Evolutionary conservation across 2,329 filamentous ascomycete genomes (phyloP), one percentile per base, ranked within the genome.

Genomic region (Aspergillus sojae): DNA sequence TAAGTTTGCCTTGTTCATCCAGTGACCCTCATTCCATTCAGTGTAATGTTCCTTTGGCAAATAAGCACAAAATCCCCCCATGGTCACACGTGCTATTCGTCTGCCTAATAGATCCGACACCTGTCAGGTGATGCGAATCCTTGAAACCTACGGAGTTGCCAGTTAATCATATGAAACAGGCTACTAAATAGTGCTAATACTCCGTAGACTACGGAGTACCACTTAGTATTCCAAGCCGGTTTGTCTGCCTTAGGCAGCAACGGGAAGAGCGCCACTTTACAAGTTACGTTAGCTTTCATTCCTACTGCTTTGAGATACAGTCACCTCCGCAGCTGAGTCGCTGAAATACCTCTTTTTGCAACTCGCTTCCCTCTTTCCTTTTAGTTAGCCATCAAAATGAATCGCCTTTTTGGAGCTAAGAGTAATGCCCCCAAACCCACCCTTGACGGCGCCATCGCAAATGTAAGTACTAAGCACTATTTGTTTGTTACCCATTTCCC

Each of bases 371-470:
- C 23, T 32, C n/a, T 55, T 54, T 14, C 16, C 54, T 21, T 21
- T 46, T 39, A 48, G 55, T 39, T 19, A 28, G 28, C 3, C n/a
- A 55, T 65, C 79, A 84, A 61, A 67, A 98, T 99, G 95, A 98
- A 99, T 79, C 92, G 95, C 72, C 86, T 99, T 71, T 99, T 99
- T 78, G 95, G 95, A 77, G 87, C 90, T 71, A 95, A 94, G 82
- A 90, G 87, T 80, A 89, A 91, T 68, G 89, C 89, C 67, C 94
- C 95, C 60, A 98, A 98, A 81, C 93, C 95, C 16, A 94, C 91
- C 57, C 91, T 97, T 70, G 88, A 87, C 81, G 85, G 87, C 71
- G 94, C 94, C 71, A 96, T 97, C 74, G 80, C 84, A 78, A 95
- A 92, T 84, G 91, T 95, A 79, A 66, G 80, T 70, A 28, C 19